These are phyloP conservation scores for Pythium sukuiense DNA, from an alignment of 352 stramenopile species.

Conservation along the genomic window DNA sequence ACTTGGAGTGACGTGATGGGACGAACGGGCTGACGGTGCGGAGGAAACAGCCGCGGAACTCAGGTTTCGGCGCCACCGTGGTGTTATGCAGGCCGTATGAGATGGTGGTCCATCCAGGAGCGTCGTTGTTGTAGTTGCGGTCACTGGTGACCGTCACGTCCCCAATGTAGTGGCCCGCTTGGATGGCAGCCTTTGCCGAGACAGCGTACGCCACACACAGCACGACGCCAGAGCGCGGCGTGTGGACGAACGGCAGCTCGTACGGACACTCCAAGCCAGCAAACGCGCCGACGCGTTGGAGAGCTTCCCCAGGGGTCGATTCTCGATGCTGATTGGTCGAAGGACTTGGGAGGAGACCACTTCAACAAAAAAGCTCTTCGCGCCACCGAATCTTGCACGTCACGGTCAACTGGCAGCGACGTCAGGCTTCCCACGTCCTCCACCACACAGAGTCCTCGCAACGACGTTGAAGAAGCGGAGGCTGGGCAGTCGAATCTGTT, in stretches of 20 bases:
- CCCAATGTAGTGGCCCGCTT: conserved; percentile 33
- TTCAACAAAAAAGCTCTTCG: conserved; percentile 1
- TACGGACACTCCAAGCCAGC: conserved; percentile 2
- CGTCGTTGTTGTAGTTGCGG: conserved; percentile 48
- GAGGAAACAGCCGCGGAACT: conserved; percentile 27
- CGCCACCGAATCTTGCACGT: neutral
- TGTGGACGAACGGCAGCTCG: conserved; percentile 1
- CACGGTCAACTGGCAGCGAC: too few relatives aligned
- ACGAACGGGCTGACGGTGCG: conserved; percentile 36
- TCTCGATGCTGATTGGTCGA: too few relatives aligned
- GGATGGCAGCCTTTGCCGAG: conserved; percentile 8
- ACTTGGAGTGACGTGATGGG: conserved; percentile 39
- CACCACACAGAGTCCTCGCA: too few relatives aligned
- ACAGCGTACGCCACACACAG: conserved; percentile 31
- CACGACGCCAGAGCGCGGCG: conserved; percentile 25
- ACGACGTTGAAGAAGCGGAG: too few relatives aligned
- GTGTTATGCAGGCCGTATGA: conserved; percentile 20
- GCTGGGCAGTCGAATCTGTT: too few relatives aligned
- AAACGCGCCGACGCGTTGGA: conserved; percentile 18
- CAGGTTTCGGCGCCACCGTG: conserved; percentile 15
- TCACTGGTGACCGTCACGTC: conserved; percentile 47
- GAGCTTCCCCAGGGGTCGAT: neutral
- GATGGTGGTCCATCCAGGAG: conserved; percentile 40
- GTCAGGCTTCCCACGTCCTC: too few relatives aligned
- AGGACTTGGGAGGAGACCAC: neutral